A percentile compares a stretch with the other conserved stretches of the same genome.
phyloP scores from a whole-genome alignment of 148 eudicot species.

The Cornus controversa region DNA sequence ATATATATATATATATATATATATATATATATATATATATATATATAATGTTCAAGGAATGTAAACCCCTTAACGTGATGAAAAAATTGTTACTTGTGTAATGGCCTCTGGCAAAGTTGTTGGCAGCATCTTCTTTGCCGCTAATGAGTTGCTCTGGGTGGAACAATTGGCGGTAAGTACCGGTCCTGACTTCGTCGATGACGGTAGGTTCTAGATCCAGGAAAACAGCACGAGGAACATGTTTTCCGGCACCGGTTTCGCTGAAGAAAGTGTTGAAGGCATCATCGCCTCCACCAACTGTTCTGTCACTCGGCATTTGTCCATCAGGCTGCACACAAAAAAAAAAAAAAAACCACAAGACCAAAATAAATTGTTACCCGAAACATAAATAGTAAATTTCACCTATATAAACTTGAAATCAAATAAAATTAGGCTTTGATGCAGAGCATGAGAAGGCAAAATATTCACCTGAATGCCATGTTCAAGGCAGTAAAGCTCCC shows the following conservation, averaged over 20 bases:
- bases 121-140: slow-evolving; percentile 57
- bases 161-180: slow-evolving; percentile 45
- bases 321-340: slow-evolving; percentile 42
- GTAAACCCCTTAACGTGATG: too few species aligned
- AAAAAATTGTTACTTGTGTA: slow-evolving; percentile 29
- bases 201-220: slow-evolving; percentile 46
- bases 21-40: too few species aligned
- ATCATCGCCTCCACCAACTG: slow-evolving; percentile 48
- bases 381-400: background rate
- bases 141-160: slow-evolving; percentile 54
- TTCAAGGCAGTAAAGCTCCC: slow-evolving; percentile 55
- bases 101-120: slow-evolving; percentile 51
- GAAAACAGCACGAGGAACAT: slow-evolving; percentile 49
- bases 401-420: background rate
- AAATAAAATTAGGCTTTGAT: background rate
- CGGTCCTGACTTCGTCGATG: slow-evolving; percentile 48
- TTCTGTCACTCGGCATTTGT: slow-evolving; percentile 44
- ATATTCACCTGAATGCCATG: slow-evolving; percentile 41
- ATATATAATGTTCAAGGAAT: background rate
- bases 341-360: background rate
- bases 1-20: too few species aligned
- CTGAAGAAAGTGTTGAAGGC: slow-evolving; percentile 57
- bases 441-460: background rate
- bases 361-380: too few species aligned
- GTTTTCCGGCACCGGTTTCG: slow-evolving; percentile 51